Evolutionary conservation across 2,329 filamentous ascomycete genomes (phyloP), one percentile per base, ranked within the genome.

Genomic region (Pseudogymnoascus sp.): DNA sequence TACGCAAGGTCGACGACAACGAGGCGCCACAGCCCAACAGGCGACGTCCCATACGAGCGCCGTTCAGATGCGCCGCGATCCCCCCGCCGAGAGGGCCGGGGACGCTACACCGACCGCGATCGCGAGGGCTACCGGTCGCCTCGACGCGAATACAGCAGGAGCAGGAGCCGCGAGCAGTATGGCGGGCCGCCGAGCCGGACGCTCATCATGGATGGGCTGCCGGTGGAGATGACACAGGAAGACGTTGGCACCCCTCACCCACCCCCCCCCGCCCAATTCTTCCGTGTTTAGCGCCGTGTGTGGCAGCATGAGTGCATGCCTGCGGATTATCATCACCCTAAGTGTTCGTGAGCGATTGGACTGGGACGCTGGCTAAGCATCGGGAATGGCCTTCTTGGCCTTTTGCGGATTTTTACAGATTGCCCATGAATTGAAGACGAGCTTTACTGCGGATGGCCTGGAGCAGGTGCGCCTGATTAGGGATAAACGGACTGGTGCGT

Each of bases 391-490:
- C 70, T 62, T 67, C 62, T 63, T 70, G 71, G 73, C 69, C 69
- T 63, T 68, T 70, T 63, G 66, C 69, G 69, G 65, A 65, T 62
- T 66, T 68, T 68, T 76, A 79, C 76, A 85, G 83, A 82, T 85
- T 71, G 77, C 78, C 69, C 76, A 76, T 74, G 82, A 84, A 76
- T 75, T 85, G 69, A 75, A 76, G 68, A 77, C 81, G 68, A 77
- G 76, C 67, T 79, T 84, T 67, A 74, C 78, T 69, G 74, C 82
- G 66, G 76, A 79, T 63, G 77, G 76, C n/a, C 73, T 85, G 65
- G 82, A 84, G 69, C 82, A 84, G 68, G 76, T 85, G 59, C 78
- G 82, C 16, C 75, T 85, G 61, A 85, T 85, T 68, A 81, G 82
- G 64, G 82, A 85, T 68, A 78, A 82, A 63, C 79, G 82, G 65